Base-by-base conservation (phyloP, 306 rosid genomes). In the Rosa multiflora region DNA sequence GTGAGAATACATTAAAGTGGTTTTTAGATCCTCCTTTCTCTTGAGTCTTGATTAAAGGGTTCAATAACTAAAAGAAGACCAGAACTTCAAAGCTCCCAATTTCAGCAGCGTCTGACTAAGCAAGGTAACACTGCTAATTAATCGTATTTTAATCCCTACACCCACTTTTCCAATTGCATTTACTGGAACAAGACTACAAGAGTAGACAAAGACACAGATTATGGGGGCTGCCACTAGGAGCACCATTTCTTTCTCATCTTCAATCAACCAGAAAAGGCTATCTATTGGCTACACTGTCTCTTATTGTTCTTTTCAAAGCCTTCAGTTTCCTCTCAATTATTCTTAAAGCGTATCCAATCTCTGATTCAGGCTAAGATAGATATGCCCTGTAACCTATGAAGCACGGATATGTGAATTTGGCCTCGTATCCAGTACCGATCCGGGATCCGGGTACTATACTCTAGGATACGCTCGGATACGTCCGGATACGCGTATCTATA, bases 181-280 rank as follows among this genome's bases (percentile, higher is more conserved):
- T 32, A 26, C 82, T 44, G 13, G 21, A 78, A 70, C 21, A 53
- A 58, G 51, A 13, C 8, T 10, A 46, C 21, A 42, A 51, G 8
- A 43, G 6, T 43, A 43, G 46, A 6, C 46, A 59, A 43, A 74
- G 8, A 35, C 20, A n/a, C n/a, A 58, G n/a, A 17, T 64, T 15
- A 64, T 29, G 9, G 53, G 66, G 37, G 44, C 10, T 43, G 23
- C 56, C 70, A 23, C 69, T 74, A 23, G 76, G 74, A 14, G 78
- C 76, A 82, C 78, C 80, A 78, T 64, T 70, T 48, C 75, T 81
- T 47, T 66, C 77, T 75, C 70, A 73, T 76, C 75, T 63, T 76
- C 83, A 76, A 85, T 85, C 81, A 78, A 84, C 70, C 76, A 77
- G 72, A 68, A 79, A 84, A 85, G 85, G 67, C 87, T 67, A 67